phyloP scores from a whole-genome alignment of 2,329 filamentous ascomycete genomes.

The Laburnicola sp. region DNA sequence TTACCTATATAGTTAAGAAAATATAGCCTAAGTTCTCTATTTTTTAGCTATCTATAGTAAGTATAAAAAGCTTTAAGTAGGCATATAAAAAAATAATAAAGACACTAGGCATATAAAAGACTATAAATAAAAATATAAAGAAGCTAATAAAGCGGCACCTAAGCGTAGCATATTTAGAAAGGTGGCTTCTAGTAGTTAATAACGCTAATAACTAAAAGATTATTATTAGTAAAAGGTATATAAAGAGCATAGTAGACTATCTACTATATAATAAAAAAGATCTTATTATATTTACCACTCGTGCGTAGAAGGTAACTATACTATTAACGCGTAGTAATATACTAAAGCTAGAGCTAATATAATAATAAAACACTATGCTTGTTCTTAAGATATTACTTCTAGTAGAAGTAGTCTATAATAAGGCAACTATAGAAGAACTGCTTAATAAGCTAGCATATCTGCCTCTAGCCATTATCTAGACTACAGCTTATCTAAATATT shows the following conservation, averaged over 20 bases:
- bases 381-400: conserved; percentile 12
- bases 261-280: conserved; percentile 11
- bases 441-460: no score
- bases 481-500: no score
- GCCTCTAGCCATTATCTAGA: no score
- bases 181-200: conserved; percentile 15
- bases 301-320: conserved; percentile 8
- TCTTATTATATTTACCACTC: conserved; percentile 14
- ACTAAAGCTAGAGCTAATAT: conserved; percentile 12
- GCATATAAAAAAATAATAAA: conserved; percentile 14
- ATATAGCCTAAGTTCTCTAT: conserved; percentile 15
- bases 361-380: conserved; percentile 7
- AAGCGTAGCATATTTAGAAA: conserved; percentile 15
- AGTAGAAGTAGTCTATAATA: no score
- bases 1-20: conserved; percentile 30
- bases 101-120: conserved; percentile 15
- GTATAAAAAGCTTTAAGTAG: conserved; percentile 27
- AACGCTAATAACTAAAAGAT: conserved; percentile 13
- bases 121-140: conserved; percentile 17
- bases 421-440: no score
- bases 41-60: conserved; percentile 26
- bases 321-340: conserved; percentile 13
- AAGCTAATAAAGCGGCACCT: conserved; percentile 25
- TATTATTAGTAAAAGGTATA: conserved; percentile 7
- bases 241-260: conserved; percentile 14